Percentiles rank a stretch among this genome's conserved stretches.
Evolutionary conservation across 2,329 filamentous ascomycete species (phyloP).

Genomic region (Hirsutella thompsonii): DNA sequence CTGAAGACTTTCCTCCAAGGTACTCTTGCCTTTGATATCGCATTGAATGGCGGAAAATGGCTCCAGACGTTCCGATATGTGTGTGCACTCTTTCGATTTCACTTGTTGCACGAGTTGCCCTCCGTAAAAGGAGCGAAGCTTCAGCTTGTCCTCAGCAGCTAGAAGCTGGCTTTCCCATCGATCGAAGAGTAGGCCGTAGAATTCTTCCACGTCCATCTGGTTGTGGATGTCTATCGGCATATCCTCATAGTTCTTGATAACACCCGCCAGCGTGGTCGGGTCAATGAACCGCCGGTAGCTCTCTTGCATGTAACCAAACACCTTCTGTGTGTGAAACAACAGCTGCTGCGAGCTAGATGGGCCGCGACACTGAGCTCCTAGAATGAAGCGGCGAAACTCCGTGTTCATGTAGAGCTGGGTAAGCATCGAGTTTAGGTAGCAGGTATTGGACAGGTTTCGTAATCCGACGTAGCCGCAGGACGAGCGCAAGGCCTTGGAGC

Average conservation of each 20-base stretch:
- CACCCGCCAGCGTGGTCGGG: constrained; percentile 57
- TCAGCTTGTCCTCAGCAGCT: constrained; percentile 52
- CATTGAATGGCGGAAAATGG: constrained; percentile 91
- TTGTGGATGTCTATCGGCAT: constrained; percentile 71
- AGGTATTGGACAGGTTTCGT: constrained; percentile 89
- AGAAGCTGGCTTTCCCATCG: constrained; percentile 76
- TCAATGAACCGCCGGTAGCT: constrained; percentile 63
- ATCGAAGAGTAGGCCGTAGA: constrained; percentile 89
- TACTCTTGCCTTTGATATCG: constrained; percentile 85
- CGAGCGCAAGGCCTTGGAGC: constrained; percentile 56
- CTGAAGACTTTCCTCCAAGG: constrained; percentile 73
- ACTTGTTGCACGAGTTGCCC: constrained; percentile 90
- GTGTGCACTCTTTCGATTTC: constrained; percentile 85
- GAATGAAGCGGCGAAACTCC: constrained; percentile 73
- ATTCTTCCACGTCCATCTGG: constrained; percentile 98
- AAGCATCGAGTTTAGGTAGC: constrained; percentile 89
- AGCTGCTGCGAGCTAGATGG: constrained; percentile 47
- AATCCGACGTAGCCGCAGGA: constrained; percentile 76
- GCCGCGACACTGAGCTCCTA: constrained; percentile 47
- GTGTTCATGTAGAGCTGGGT: constrained; percentile 96
- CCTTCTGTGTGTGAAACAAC: constrained; percentile 61
- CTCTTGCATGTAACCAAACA: constrained; percentile 82
- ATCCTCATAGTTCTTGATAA: constrained; percentile 74
- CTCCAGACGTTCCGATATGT: constrained; percentile 83
- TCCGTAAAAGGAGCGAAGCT: constrained; percentile 74